Conservation (phyloP, 306 rosid genomes). For the Prunus davidiana region DNA sequence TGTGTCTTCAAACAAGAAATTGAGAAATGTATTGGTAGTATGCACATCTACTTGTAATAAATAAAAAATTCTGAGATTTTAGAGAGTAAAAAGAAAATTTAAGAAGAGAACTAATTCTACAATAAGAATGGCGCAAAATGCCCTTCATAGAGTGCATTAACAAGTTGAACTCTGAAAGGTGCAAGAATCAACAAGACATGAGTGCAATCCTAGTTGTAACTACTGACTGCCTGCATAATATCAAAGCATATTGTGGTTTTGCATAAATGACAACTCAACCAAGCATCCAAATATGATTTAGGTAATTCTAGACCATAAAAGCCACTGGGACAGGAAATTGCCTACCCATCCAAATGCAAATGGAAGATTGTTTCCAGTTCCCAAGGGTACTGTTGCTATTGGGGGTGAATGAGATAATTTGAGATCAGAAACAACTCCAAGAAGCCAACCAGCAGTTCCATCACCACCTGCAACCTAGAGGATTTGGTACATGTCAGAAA, state of each 20-base stretch:
- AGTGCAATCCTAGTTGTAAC: neutral
- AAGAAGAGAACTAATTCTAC: neutral
- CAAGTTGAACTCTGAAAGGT: neutral
- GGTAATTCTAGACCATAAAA: neutral
- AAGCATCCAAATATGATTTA: neutral
- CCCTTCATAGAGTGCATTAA: too few species aligned
- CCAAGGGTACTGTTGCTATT: constrained; percentile 89
- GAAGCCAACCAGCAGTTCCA: constrained; percentile 99
- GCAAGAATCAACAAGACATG: neutral
- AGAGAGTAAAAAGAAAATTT: too few species aligned
- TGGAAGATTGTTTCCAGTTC: constrained; percentile 97
- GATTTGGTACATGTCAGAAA: neutral
- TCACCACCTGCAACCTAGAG: constrained; percentile 98
- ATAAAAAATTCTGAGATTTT: too few species aligned
- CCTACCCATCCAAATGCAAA: constrained; percentile 99
- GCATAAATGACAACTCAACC: neutral
- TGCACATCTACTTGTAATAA: too few species aligned
- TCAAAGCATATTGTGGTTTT: neutral
- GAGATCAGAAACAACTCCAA: constrained; percentile 96
- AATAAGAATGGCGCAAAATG: too few species aligned
- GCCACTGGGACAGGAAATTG: constrained; percentile 6
- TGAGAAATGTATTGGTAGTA: neutral
- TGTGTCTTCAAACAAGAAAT: neutral
- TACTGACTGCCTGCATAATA: neutral
- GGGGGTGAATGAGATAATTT: constrained; percentile 78